phyloP scores from a whole-genome alignment of 2,329 filamentous ascomycete species.

The Ophiostoma sp. region DNA sequence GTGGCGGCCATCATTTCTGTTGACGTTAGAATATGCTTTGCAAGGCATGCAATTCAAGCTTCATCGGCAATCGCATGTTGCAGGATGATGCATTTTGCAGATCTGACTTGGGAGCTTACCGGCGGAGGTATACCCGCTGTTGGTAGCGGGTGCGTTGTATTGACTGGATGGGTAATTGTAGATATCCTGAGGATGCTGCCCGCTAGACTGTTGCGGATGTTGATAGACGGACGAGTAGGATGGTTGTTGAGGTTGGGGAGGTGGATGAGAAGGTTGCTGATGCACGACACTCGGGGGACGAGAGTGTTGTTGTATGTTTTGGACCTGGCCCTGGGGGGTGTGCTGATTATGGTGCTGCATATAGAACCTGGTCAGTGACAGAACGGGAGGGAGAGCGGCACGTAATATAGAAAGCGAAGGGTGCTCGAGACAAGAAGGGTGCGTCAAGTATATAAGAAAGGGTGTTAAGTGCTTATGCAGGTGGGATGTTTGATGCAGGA shows the following conservation, averaged over 20 bases:
- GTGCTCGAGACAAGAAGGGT: background rate
- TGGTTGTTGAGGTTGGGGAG: slow-evolving; percentile 52
- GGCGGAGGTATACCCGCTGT: slow-evolving; percentile 80
- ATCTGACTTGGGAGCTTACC: slow-evolving; percentile 53
- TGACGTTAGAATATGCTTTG: background rate
- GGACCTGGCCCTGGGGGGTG: slow-evolving; percentile 58
- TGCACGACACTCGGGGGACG: slow-evolving; percentile 57
- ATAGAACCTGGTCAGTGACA: slow-evolving; percentile 32
- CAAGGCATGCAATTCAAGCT: background rate
- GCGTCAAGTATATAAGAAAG: slow-evolving; percentile 6
- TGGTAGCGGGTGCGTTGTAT: slow-evolving; percentile 75
- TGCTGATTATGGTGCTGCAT: slow-evolving; percentile 72
- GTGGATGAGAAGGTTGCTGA: slow-evolving; percentile 64
- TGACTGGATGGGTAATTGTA: slow-evolving; percentile 76
- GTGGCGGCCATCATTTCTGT: slow-evolving; percentile 62
- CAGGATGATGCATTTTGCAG: background rate
- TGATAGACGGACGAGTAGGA: slow-evolving; percentile 38
- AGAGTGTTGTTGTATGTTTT: slow-evolving; percentile 58
- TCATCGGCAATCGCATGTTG: background rate
- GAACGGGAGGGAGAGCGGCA: slow-evolving; percentile 1
- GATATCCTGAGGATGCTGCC: slow-evolving; percentile 61
- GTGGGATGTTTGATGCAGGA: slow-evolving; percentile 12
- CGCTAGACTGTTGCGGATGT: slow-evolving; percentile 42
- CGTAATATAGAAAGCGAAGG: slow-evolving; percentile 10
- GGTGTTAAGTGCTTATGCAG: background rate